Evolutionary conservation across 768 basidiomycete genomes (phyloP).

Genomic region (Pleurotus djamor): DNA sequence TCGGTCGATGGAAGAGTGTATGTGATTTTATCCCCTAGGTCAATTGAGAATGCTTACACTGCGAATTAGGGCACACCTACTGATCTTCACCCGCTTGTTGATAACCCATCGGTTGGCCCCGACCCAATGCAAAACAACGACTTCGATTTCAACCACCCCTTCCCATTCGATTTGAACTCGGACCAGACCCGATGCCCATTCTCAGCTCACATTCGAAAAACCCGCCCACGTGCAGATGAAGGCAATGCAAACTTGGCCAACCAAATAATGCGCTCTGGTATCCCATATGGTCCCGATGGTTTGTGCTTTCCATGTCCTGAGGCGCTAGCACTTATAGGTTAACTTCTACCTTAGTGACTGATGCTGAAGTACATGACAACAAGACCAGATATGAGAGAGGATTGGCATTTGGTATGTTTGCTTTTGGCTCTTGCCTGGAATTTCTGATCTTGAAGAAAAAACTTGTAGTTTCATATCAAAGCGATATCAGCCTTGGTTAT

Average conservation of each 20-base stretch:
- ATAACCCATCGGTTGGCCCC: constrained; percentile 12
- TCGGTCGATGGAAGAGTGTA: constrained; percentile 30
- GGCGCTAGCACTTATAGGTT: background rate
- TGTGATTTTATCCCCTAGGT: background rate
- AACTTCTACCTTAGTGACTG: background rate
- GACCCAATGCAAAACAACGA: constrained; percentile 20
- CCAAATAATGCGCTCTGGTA: constrained; percentile 27
- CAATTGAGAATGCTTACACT: background rate
- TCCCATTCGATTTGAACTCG: background rate
- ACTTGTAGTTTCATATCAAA: background rate
- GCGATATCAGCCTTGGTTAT: background rate
- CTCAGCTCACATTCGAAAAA: constrained; percentile 23
- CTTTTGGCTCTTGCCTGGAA: too few species aligned
- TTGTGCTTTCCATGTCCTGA: background rate
- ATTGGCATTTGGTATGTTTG: background rate
- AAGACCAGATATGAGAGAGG: background rate
- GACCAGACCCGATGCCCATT: constrained; percentile 21
- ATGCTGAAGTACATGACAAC: background rate
- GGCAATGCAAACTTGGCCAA: constrained; percentile 5
- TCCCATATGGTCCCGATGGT: constrained; percentile 29
- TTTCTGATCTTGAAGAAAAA: too few species aligned
- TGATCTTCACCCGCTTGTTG: constrained; percentile 8
- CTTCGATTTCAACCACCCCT: constrained; percentile 19
- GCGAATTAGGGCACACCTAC: constrained; percentile 6
- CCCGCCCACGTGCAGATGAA: constrained; percentile 22